Conservation (phyloP, 2,329 filamentous ascomycete genomes). For the Stagonosporopsis tanaceti region DNA sequence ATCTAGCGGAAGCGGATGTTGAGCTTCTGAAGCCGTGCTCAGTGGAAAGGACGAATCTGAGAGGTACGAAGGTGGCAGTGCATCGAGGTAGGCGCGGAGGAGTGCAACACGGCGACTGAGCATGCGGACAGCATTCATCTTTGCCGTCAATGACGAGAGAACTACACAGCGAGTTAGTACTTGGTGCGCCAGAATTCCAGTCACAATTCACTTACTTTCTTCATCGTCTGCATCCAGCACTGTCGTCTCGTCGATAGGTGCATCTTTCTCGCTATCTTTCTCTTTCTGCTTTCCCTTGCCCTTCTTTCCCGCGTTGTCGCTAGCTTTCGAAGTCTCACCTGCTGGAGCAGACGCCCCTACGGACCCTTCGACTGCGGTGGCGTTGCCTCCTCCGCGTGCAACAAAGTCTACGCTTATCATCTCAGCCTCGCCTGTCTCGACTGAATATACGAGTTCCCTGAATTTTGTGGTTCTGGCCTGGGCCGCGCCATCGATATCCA, state of each 20-base stretch:
- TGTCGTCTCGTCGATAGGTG: conserved; percentile 43
- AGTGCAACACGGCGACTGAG: conserved; percentile 70
- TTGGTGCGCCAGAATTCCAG: no score
- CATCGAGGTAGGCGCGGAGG: conserved; percentile 73
- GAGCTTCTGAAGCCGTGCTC: conserved; percentile 37
- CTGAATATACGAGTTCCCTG: conserved; percentile 81
- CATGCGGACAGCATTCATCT: conserved; percentile 93
- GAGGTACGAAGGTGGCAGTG: conserved; percentile 72
- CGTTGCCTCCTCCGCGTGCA: conserved; percentile 82
- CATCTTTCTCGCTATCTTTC: conserved; percentile 46
- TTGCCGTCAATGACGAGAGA: conserved; percentile 77
- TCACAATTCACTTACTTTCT: conserved; percentile 58
- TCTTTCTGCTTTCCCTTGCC: conserved; percentile 62
- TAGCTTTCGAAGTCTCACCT: conserved; percentile 38
- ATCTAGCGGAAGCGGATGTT: conserved; percentile 54
- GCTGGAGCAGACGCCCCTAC: conserved; percentile 27
- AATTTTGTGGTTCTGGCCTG: conserved; percentile 68
- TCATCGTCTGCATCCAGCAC: conserved; percentile 68
- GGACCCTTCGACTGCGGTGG: conserved; percentile 63
- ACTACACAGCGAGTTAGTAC: conserved; percentile 50
- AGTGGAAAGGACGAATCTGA: conserved; percentile 55
- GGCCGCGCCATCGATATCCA: conserved; percentile 71
- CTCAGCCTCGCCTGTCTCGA: conserved; percentile 94
- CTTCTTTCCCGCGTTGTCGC: conserved; percentile 56
- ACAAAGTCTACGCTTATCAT: conserved; percentile 98